These are phyloP conservation scores for Aspergillus texensis DNA, from an alignment of 2,329 filamentous ascomycete genomes.

Conservation along the genomic window DNA sequence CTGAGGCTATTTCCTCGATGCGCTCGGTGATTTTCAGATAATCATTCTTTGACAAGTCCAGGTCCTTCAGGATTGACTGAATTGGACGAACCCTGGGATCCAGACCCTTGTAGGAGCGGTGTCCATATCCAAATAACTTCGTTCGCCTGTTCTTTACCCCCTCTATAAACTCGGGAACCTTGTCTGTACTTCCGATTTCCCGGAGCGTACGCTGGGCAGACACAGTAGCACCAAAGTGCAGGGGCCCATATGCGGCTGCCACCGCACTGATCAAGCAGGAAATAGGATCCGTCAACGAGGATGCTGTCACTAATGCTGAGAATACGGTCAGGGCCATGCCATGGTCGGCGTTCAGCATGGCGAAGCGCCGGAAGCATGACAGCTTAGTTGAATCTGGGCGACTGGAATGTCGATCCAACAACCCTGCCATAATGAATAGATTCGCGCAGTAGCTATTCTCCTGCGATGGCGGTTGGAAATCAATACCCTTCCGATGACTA, in stretches of 20 bases:
- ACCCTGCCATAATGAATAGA: conserved; percentile 57
- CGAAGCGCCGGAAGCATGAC: conserved; percentile 56
- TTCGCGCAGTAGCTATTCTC: conserved; percentile 59
- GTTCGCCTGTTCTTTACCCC: conserved; percentile 30
- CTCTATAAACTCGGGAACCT: conserved; percentile 31
- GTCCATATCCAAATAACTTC: conserved; percentile 36
- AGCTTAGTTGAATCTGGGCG: conserved; percentile 50
- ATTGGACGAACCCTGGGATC: conserved; percentile 33
- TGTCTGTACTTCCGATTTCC: conserved; percentile 28
- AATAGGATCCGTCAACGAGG: conserved; percentile 59
- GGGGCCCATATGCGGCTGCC: conserved; percentile 59
- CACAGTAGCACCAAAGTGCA: conserved; percentile 63
- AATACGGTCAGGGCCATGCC: conserved; percentile 62
- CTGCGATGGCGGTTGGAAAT: conserved; percentile 27
- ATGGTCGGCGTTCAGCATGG: conserved; percentile 61
- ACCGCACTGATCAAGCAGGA: conserved; percentile 55
- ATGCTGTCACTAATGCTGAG: conserved; percentile 59
- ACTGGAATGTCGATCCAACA: conserved; percentile 53
- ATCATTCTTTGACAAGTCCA: conserved; percentile 17
- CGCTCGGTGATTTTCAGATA: conserved; percentile 29
- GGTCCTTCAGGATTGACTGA: conserved; percentile 27
- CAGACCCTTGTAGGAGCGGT: conserved; percentile 34
- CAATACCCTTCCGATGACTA: conserved; percentile 28
- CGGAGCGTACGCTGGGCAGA: conserved; percentile 51
- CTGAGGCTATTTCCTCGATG: conserved; percentile 28